A percentile compares a stretch with the other conserved stretches of the same genome.
Conservation (phyloP, 345 rosid species). For the Crucihimalaya himalaica region DNA sequence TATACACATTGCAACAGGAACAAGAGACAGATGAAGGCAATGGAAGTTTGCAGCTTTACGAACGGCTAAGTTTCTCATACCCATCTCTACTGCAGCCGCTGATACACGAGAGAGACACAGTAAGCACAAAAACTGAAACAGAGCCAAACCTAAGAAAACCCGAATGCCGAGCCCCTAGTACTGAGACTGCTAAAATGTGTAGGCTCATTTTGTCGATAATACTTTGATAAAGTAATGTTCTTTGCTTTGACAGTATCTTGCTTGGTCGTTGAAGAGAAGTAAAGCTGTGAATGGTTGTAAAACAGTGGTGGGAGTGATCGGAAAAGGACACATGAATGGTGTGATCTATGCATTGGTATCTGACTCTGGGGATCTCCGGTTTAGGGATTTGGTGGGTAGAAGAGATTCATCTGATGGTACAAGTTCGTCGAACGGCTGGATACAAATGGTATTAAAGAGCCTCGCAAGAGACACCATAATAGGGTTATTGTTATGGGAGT, state of each 20-base stretch:
- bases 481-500: constrained; percentile 54
- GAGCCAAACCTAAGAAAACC: not conserved
- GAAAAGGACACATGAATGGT: constrained; percentile 89
- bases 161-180: not conserved
- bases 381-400: constrained; percentile 69
- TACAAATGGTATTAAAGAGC: constrained; percentile 42
- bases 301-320: constrained; percentile 79
- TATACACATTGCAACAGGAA: constrained; percentile 43
- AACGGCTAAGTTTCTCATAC: constrained; percentile 67
- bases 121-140: constrained; percentile 32
- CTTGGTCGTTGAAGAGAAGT: constrained; percentile 92
- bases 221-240: not conserved
- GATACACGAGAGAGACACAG: constrained; percentile 83
- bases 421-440: constrained; percentile 41
- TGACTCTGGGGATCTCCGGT: constrained; percentile 71
- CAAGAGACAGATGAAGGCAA: constrained; percentile 38
- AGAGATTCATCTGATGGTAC: constrained; percentile 36
- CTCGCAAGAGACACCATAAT: constrained; percentile 54
- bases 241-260: constrained; percentile 58
- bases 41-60: constrained; percentile 57
- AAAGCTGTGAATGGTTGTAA: constrained; percentile 77
- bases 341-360: constrained; percentile 76
- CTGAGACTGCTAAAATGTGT: not conserved
- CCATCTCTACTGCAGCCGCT: constrained; percentile 78
- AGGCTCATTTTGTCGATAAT: not conserved